Evolutionary conservation across 805 yeast genomes (phyloP), one percentile per base, ranked within the genome.

Genomic region (Monosporozyma solicola): DNA sequence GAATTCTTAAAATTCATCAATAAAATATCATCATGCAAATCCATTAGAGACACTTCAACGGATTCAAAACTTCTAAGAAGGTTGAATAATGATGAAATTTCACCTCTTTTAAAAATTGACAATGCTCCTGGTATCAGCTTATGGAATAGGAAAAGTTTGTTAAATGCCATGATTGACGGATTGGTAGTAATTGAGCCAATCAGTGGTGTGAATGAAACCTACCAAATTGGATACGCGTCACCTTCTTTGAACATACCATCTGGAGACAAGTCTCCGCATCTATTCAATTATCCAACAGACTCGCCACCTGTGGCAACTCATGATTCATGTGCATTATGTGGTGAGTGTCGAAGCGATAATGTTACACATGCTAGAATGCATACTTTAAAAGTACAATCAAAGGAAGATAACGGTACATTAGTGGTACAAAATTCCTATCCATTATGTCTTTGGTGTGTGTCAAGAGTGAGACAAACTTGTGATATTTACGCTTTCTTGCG

Each of bases 161-260:
- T 90, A 74, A 68, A 75, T 47, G 77, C 83, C 16, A 75, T 92
- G 57, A 78, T 86, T 33, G 97, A 90, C 50, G 95, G 95, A 3
- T 76, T 85, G 46, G 89, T 88, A 5, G 75, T 82, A 3, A 83
- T 92, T 41, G 96, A 90, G 68, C 99, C 99, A 0, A 79, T 91
- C 8, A 80, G 88, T 50, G 91, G 92, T 0, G 77, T 85, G 43
- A 90, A 91, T 61, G 95, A 87, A 66, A 79, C 80, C 1, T 85
- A 84, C 71, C 80, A 82, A 60, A 55, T 66, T 27, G 68, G 67
- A 3, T 52, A 59, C 37, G 29, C 55, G 7, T 54, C 61, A 9
- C n/a, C 51, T 1, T 50, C 51, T n/a, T 24, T 47, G 25, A 37
- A 5, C 65, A 43, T 11, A n/a, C 46, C 11, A 24, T n/a, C 29